These are phyloP conservation scores for Emmonsiellopsis sp. DNA, from an alignment of 2,329 filamentous ascomycete species.

Conservation along the genomic window DNA sequence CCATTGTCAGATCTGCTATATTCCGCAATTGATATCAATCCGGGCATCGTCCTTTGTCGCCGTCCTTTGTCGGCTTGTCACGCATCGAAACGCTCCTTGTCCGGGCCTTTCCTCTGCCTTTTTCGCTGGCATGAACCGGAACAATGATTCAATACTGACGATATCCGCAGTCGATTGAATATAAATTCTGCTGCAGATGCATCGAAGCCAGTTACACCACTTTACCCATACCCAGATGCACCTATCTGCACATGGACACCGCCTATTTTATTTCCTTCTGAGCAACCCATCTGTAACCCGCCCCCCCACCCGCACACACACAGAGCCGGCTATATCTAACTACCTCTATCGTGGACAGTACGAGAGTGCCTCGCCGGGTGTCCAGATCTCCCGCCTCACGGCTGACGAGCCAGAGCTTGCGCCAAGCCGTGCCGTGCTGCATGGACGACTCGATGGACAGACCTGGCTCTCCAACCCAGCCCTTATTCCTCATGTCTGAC, in stretches of 20 bases:
- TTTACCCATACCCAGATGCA: not conserved
- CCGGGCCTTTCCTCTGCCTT: no score
- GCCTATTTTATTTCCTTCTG: not conserved
- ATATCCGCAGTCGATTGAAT: not conserved
- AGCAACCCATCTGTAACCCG: not conserved
- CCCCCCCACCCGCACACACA: not conserved
- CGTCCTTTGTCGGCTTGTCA: not conserved
- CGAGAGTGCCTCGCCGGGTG: slow-evolving; percentile 23
- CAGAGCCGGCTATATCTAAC: not conserved
- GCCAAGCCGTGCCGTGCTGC: slow-evolving; percentile 20
- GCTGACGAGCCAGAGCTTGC: slow-evolving; percentile 19
- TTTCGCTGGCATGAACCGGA: not conserved
- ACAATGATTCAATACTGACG: not conserved
- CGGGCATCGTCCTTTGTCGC: not conserved
- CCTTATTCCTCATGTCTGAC: slow-evolving; percentile 26
- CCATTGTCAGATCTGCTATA: not conserved
- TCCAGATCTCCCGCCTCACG: slow-evolving; percentile 24
- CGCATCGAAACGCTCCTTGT: no score
- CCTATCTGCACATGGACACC: slow-evolving; percentile 1
- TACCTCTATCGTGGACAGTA: slow-evolving; percentile 27
- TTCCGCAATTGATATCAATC: slow-evolving; percentile 1
- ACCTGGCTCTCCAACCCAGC: slow-evolving; percentile 27
- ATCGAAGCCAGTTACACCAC: not conserved
- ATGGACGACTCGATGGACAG: slow-evolving; percentile 36
- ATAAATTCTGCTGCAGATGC: not conserved